phyloP scores from a whole-genome alignment of 805 yeast genomes.

The Barnettozyma populi region DNA sequence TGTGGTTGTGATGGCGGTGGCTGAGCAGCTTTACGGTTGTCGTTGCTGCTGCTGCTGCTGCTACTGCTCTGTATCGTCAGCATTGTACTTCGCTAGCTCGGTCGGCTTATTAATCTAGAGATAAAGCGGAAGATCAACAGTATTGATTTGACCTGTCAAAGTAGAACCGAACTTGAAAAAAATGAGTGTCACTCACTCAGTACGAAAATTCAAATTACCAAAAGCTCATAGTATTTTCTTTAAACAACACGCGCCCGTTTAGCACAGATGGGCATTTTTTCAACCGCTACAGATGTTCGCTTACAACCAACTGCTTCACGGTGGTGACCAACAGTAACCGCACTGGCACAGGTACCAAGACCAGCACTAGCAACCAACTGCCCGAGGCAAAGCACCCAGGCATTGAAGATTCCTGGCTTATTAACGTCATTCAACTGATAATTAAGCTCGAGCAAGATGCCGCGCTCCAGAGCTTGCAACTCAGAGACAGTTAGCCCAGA shows the following conservation, averaged over 20 bases:
- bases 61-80: neutral
- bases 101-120: no score
- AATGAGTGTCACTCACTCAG: neutral
- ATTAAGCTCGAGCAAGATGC: conserved; percentile 46
- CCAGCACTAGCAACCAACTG: neutral
- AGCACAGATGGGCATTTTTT: neutral
- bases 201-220: no score
- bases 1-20: neutral
- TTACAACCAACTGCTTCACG: neutral
- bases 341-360: no score
- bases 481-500: conserved; percentile 55
- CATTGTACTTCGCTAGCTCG: no score
- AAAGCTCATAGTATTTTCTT: no score
- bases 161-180: neutral
- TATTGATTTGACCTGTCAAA: neutral
- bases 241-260: neutral
- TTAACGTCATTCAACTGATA: conserved; percentile 41
- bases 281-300: neutral
- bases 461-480: conserved; percentile 47
- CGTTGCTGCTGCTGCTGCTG: neutral
- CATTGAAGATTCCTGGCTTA: conserved; percentile 3
- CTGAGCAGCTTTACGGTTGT: no score
- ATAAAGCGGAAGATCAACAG: neutral
- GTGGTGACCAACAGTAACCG: no score
- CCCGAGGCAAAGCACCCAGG: neutral